Evolutionary conservation across 208 protist species (phyloP).

Genomic region (Trypanosoma boissoni): DNA sequence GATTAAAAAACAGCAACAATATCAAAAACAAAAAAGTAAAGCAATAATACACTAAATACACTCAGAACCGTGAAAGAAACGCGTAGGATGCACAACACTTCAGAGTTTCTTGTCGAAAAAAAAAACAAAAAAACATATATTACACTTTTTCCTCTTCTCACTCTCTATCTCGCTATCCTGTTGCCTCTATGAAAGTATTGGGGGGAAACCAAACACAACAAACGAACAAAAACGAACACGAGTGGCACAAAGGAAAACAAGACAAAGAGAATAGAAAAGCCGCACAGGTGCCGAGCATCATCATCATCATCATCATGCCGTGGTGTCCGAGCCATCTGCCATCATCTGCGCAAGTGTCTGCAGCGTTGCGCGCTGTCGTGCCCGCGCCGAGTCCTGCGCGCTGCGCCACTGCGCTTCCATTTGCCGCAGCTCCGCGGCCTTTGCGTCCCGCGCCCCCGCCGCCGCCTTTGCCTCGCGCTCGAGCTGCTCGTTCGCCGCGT

Average conservation of each 20-base stretch:
- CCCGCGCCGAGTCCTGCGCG: conserved; percentile 32
- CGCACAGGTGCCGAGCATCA: not conserved
- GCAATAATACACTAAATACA: not conserved
- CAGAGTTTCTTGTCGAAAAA: too few species aligned
- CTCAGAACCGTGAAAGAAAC: not conserved
- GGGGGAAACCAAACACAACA: not conserved
- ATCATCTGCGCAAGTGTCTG: conserved; percentile 59
- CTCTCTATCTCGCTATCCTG: too few species aligned
- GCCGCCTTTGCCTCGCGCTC: conserved; percentile 22
- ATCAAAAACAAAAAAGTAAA: conserved; percentile 7
- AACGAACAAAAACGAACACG: not conserved
- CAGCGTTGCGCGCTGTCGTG: conserved; percentile 47
- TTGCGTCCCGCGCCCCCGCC: conserved; percentile 5
- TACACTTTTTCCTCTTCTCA: not conserved
- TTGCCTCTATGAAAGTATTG: too few species aligned
- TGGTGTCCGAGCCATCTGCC: not conserved
- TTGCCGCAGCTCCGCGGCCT: conserved; percentile 20
- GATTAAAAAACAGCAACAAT: not conserved
- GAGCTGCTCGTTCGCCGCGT: conserved; percentile 17
- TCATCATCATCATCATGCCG: too few species aligned
- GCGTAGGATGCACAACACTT: too few species aligned
- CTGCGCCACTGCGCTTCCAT: conserved; percentile 31
- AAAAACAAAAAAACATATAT: too few species aligned
- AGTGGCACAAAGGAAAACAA: conserved; percentile 6
- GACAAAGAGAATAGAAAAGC: not conserved